Base-by-base conservation (phyloP, 306 rosid species). In the Inga laurina region DNA sequence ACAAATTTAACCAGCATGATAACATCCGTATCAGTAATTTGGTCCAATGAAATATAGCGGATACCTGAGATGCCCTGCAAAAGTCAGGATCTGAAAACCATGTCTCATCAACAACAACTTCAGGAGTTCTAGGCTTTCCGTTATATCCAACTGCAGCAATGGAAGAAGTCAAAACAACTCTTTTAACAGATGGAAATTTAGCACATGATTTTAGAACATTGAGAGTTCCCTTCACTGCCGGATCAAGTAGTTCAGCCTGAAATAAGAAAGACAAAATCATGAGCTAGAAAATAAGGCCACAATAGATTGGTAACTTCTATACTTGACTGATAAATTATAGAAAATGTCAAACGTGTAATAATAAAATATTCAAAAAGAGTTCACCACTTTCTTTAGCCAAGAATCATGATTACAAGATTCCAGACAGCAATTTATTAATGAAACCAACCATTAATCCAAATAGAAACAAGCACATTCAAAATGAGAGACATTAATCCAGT, bases 181-280 rank as follows among this genome's bases (percentile, higher is more conserved):
- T 81, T 70, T 85, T 83, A 43, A 88, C 62, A 7, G 87, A 85
- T 27, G 85, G 35, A 13, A 87, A 83, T 64, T 85, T 85, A 8
- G 82, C 85, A 77, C 89, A 85, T 78, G 91, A 88, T 39, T 83
- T 79, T 30, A 88, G 91, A 83, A 88, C 89, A 81, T 83, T 88
- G 67, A 88, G 87, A 49, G 91, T 88, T 81, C 89, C 89, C 56
- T 85, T 85, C 66, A 88, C 27, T 12, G 91, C 91, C 9, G 89
- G 91, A 69, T 88, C 91, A 78, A 88, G n/a, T 52, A 88, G 15
- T 66, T 85, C 89, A 59, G 22, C 41, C 76, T 72, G 76, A 45
- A 76, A 85, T 46, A 59, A 71, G 41, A 10, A 74, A 61, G 71
- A 57, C 56, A 82, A 62, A 41, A 12, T 66, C 75, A 78, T 61